phyloP scores from a whole-genome alignment of 768 basidiomycete genomes.

The Rhizopogon vinicolor region DNA sequence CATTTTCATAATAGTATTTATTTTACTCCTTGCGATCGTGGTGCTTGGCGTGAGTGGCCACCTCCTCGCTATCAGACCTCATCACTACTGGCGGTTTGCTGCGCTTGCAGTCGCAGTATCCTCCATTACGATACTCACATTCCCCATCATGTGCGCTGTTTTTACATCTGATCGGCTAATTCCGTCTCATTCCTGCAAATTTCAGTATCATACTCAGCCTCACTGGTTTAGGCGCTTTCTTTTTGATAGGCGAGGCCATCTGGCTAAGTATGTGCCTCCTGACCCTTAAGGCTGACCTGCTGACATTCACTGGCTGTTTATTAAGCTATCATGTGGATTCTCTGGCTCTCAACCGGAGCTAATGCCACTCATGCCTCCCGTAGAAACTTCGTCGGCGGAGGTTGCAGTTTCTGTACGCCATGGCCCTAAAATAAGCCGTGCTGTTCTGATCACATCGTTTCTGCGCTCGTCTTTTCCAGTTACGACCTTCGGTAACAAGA shows the following conservation, averaged over 20 bases:
- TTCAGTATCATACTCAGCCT: conserved; percentile 22
- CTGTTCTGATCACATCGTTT: not conserved
- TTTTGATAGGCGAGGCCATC: conserved; percentile 29
- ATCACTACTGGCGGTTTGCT: conserved; percentile 19
- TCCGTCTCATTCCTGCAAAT: not conserved
- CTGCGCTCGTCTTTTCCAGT: conserved; percentile 6
- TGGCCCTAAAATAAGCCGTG: not conserved
- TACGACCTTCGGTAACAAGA: not conserved
- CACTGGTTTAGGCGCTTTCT: conserved; percentile 29
- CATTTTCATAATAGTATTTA: conserved; percentile 6
- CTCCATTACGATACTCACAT: conserved; percentile 21
- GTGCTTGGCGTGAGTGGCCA: conserved; percentile 25
- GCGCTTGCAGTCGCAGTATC: conserved; percentile 26
- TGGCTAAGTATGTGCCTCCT: conserved; percentile 29
- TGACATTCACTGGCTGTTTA: not conserved
- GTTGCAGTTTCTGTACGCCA: conserved; percentile 2
- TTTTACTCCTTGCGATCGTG: conserved; percentile 23
- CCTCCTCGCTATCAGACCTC: conserved; percentile 15
- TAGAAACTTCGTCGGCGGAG: conserved; percentile 1
- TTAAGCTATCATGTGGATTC: conserved; percentile 30
- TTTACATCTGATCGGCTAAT: not conserved
- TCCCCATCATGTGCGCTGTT: conserved; percentile 21
- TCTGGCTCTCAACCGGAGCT: conserved; percentile 35
- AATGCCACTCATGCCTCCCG: conserved; percentile 13
- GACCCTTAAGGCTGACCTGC: not conserved